Evolutionary conservation across 202 grass and related monocot genomes (phyloP), one percentile per base, ranked within the genome.

Genomic region (Zoysia matrella): DNA sequence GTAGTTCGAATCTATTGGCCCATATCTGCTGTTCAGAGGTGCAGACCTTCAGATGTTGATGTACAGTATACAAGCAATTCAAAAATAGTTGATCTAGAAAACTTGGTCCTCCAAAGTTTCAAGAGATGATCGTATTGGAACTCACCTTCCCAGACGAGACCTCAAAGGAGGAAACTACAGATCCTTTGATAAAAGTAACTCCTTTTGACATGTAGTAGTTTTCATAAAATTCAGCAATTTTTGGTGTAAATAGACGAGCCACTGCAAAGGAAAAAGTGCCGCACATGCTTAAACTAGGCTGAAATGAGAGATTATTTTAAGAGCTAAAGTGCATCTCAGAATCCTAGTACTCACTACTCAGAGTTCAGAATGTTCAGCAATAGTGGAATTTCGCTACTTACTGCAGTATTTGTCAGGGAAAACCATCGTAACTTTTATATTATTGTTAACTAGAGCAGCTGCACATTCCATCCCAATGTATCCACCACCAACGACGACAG

Each of bases 391-490:
- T 6, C 51, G 40, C 63, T 46, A 89, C 94, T 92, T 92, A 97
- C 91, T 94, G 86, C 89, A 94, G 63, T 92, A 81, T 83, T 90
- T 94, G 75, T 82, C 89, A 55, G 91, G 92, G 63, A 97, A 97
- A 72, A 97, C 84, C 84, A 94, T 85, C 78, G 88, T 94, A 47
- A 90, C 91, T 65, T 97, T 94, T 62, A 97, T 86, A 73, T 72
- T 75, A 71, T 97, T 92, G 56, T 83, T 85, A 61, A 90, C 86
- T 56, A 97, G 72, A 60, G 94, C 94, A 7, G 94, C 94, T 18
- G 94, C 76, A 65, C 92, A 97, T 82, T 97, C 92, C 94, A 97
- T 92, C 7, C 94, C 94, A 72, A 94, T 92, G 83, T 94, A 97
- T 40, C 94, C 94, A 49, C 92, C 94, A 73, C 92, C 94, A 65